Percentiles rank a stretch among this genome's conserved stretches.
Conservation (phyloP, 345 rosid genomes). For the Adansonia digitata region DNA sequence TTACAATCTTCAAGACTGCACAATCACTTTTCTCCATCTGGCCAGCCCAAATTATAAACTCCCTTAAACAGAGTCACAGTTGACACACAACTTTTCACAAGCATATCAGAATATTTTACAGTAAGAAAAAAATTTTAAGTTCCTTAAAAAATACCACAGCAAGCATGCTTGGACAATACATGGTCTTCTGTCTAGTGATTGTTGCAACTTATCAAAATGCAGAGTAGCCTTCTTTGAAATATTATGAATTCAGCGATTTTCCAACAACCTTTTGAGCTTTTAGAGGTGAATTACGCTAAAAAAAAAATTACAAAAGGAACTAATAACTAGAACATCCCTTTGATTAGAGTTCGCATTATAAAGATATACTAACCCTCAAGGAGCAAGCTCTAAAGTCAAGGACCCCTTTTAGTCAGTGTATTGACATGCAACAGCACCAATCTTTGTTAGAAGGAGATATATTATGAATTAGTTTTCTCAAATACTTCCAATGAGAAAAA, state of each 20-base stretch:
- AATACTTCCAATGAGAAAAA: not conserved
- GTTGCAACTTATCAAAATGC: not conserved
- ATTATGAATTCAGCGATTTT: not conserved
- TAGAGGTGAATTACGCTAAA: not conserved
- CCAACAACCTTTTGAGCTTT: not conserved
- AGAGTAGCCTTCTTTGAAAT: not conserved
- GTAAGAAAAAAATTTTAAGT: no score
- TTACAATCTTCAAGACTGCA: not conserved
- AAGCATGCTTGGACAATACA: not conserved
- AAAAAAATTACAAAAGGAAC: fast-evolving
- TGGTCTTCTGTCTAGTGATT: not conserved
- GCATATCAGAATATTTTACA: not conserved
- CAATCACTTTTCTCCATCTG: not conserved
- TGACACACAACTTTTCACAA: not conserved
- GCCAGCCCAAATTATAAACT: not conserved
- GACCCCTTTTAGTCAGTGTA: not conserved
- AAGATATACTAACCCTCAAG: no score
- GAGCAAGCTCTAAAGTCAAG: not conserved
- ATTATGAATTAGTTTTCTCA: not conserved
- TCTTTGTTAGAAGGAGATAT: not conserved
- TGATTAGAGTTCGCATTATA: not conserved
- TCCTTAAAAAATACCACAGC: not conserved
- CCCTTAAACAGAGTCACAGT: not conserved
- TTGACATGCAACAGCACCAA: not conserved
- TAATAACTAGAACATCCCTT: not conserved